Conservation (phyloP, 495 filamentous ascomycete genomes). For the Neurospora sp. region DNA sequence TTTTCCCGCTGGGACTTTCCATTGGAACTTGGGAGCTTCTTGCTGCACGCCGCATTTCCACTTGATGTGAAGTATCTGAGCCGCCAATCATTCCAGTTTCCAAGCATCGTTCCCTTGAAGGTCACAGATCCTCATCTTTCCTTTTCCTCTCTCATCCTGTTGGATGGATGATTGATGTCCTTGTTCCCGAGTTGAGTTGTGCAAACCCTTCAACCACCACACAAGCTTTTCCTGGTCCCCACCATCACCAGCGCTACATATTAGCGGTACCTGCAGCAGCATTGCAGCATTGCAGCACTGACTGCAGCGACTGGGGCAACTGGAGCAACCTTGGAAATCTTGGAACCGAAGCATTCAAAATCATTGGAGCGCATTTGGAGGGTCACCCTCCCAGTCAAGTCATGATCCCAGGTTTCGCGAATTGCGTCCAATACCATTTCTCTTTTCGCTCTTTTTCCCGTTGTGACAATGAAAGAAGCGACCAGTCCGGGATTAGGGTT, state of each 20-base stretch:
- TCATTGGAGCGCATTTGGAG: not conserved
- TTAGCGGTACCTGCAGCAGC: not conserved
- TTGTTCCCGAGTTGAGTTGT: not conserved
- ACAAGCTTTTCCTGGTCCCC: not conserved
- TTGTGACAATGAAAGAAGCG: not conserved
- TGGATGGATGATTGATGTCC: not conserved
- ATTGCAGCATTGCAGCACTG: not conserved
- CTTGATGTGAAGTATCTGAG: not conserved
- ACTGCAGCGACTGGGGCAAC: not conserved
- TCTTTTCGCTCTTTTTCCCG: not conserved
- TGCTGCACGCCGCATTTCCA: too few relatives aligned
- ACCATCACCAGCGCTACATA: not conserved
- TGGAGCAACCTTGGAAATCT: not conserved
- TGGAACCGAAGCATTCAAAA: not conserved
- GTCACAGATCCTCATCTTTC: not conserved
- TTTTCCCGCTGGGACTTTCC: not conserved
- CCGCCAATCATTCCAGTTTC: not conserved
- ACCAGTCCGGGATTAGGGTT: not conserved
- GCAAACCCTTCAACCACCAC: not conserved
- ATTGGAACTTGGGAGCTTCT: too few relatives aligned
- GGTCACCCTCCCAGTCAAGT: not conserved
- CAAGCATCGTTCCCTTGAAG: not conserved
- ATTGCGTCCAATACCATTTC: not conserved
- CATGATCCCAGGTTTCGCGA: not conserved
- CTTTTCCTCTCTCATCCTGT: not conserved